Base-by-base conservation (phyloP, 768 basidiomycete genomes). In the Lactarius hatsudake region DNA sequence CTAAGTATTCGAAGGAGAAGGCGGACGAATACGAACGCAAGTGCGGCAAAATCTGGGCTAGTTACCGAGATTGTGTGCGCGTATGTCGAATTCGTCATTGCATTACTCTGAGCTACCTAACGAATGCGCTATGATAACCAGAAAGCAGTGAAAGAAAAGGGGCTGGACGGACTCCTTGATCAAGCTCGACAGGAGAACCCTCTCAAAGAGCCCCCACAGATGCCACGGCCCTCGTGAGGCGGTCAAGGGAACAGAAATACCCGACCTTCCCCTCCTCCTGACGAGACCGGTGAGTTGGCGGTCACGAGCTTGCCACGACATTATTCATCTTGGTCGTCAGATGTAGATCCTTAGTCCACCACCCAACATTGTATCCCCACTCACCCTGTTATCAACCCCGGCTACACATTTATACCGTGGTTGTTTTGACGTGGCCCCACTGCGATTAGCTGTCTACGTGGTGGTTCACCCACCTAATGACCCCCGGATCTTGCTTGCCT, bases 11-110 rank as follows among this genome's bases (percentile, higher is more conserved):
- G 3, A 86, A 87, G 72, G 78, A 84, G 66, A 96, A 95, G 77
- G 92, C 93, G 6, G 88, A 89, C 51, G 92, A 96, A 76, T 96
- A 95, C 75, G 88, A 98, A 72, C 75, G 81, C 55, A 89, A 88
- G 58, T 98, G 96, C 71, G 96, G 95, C 10, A 84, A 81, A 70
- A 76, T 93, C 18, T 98, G 95, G 92, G 79, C 82, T 55, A 82
- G 82, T 68, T 98, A 98, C 76, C 87, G 87, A 68, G 79, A 77
- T 3, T 98, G 96, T 75, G 83, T 98, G 7, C 87, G 91, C 82
- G 96, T 95, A 65, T 53, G 88, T 79, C 7, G 2, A 48, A 43
- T 43, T 26, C 60, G 51, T 48, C n/a, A 38, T 57, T 51, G 59
- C 48, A 36, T 43, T 23, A 53, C 20, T 57, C 51, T 20, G 18